phyloP scores from a whole-genome alignment of 2,329 filamentous ascomycete genomes.

The Calonectria henricotiae region DNA sequence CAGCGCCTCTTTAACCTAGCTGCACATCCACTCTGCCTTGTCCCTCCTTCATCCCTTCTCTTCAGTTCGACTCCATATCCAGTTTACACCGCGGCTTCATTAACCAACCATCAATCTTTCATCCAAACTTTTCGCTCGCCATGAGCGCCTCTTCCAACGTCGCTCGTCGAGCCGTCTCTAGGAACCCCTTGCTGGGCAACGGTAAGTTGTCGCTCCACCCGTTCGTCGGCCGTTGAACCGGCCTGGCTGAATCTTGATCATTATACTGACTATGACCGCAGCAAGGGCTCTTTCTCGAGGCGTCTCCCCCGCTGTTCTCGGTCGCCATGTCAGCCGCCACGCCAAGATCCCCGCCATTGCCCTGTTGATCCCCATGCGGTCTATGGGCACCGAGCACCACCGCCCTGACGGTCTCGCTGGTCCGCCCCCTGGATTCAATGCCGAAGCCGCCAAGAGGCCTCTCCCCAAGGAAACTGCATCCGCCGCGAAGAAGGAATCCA shows the following conservation, averaged over 20 bases:
- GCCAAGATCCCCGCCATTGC: conserved; percentile 69
- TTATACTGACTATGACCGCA: conserved; percentile 53
- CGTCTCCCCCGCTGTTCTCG: conserved; percentile 65
- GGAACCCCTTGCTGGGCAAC: conserved; percentile 69
- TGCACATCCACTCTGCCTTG: conserved; percentile 47
- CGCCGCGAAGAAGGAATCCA: conserved; percentile 55
- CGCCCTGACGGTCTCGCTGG: conserved; percentile 69
- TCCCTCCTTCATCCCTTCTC: conserved; percentile 46
- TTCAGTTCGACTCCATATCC: conserved; percentile 33
- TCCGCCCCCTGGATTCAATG: conserved; percentile 91
- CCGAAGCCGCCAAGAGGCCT: conserved; percentile 91
- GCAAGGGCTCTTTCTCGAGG: conserved; percentile 67
- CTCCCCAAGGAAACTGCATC: conserved; percentile 71
- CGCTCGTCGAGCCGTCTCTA: conserved; percentile 70
- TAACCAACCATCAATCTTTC: conserved; percentile 34
- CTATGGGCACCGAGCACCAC: conserved; percentile 74
- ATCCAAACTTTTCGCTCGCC: conserved; percentile 46
- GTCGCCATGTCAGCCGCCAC: conserved; percentile 65
- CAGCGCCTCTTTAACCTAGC: conserved; percentile 48
- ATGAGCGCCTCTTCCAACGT: conserved; percentile 74
- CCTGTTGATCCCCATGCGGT: conserved; percentile 71
- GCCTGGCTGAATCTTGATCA: conserved; percentile 22
- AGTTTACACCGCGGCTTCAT: conserved; percentile 26
- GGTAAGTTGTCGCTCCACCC: conserved; percentile 57
- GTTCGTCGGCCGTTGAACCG: conserved; percentile 29